Conservation (phyloP, 495 filamentous ascomycete genomes). For the Neurospora africana region DNA sequence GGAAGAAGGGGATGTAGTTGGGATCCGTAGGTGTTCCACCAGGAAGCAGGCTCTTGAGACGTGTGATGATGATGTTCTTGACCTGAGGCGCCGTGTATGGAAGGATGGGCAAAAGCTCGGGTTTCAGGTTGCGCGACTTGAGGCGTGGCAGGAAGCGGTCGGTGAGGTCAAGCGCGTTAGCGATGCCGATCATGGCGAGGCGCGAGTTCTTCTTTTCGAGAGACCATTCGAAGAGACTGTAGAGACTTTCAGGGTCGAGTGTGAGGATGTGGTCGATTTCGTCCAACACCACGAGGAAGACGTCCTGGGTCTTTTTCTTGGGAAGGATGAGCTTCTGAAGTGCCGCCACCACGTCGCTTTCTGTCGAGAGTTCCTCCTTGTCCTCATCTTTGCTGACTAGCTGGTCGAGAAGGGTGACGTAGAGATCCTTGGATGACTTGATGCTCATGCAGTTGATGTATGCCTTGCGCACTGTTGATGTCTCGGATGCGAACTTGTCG, state of each 20-base stretch:
- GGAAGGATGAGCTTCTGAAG: conserved; percentile 55
- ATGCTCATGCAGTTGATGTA: conserved; percentile 97
- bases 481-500: conserved; percentile 39
- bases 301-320: conserved; percentile 41
- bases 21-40: conserved; percentile 28
- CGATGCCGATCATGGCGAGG: conserved; percentile 81
- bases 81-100: conserved; percentile 91
- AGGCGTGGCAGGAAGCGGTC: conserved; percentile 90
- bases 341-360: conserved; percentile 45
- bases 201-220: conserved; percentile 58
- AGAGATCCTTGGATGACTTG: conserved; percentile 72
- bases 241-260: conserved; percentile 74
- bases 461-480: conserved; percentile 46
- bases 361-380: conserved; percentile 11
- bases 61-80: conserved; percentile 70
- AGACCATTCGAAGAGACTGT: conserved; percentile 90
- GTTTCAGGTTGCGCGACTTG: conserved; percentile 84
- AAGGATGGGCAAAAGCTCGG: conserved; percentile 79
- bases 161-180: conserved; percentile 91
- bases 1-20: conserved; percentile 73
- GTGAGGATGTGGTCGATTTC: conserved; percentile 91
- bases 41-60: conserved; percentile 60
- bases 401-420: conserved; percentile 56
- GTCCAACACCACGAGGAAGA: conserved; percentile 77
- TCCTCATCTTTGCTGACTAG: conserved; percentile 25